A percentile compares a stretch with the other conserved stretches of the same genome.
Conservation (phyloP, 2,329 filamentous ascomycete species). For the Trichoderma sp. region DNA sequence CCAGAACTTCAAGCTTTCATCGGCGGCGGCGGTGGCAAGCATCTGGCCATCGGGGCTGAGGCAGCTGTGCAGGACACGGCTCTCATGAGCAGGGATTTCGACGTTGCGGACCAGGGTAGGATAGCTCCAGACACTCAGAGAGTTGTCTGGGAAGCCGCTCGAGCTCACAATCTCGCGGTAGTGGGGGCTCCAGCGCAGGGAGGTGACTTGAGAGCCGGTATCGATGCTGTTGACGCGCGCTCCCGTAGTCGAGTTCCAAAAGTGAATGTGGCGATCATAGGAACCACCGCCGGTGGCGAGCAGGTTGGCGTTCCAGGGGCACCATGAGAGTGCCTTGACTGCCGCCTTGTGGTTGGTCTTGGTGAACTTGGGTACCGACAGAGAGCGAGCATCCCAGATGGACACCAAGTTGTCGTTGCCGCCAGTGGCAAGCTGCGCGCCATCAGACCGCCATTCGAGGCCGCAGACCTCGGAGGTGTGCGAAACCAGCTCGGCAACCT, state of each 20-base stretch:
- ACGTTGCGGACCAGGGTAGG: slow-evolving; percentile 94
- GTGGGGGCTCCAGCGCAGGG: slow-evolving; percentile 90
- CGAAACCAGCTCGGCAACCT: slow-evolving; percentile 92
- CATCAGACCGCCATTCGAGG: slow-evolving; percentile 95
- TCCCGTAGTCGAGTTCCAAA: slow-evolving; percentile 99
- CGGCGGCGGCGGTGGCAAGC: slow-evolving; percentile 91
- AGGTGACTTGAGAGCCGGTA: slow-evolving; percentile 95
- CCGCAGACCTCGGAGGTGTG: slow-evolving; percentile 98
- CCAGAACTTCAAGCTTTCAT: slow-evolving; percentile 99
- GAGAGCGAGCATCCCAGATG: slow-evolving; percentile 96
- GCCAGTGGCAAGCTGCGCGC: slow-evolving; percentile 92
- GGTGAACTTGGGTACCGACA: slow-evolving; percentile 94
- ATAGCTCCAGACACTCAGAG: slow-evolving; percentile 98
- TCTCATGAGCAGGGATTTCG: slow-evolving; percentile 97
- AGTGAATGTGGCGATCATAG: slow-evolving; percentile 97
- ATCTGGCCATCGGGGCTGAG: slow-evolving; percentile 97
- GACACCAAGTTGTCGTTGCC: slow-evolving; percentile 98
- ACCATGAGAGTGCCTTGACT: slow-evolving; percentile 97
- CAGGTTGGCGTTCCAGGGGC: slow-evolving; percentile 97
- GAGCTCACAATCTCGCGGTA: slow-evolving; percentile 98
- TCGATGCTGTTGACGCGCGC: slow-evolving; percentile 99
- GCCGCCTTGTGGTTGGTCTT: slow-evolving; percentile 99
- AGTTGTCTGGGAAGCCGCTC: slow-evolving; percentile 98
- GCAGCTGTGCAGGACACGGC: slow-evolving; percentile 91
- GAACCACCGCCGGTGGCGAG: slow-evolving; percentile 94